These are phyloP conservation scores for Bombardia bombarda DNA, from an alignment of 495 filamentous ascomycete genomes.

Conservation along the genomic window DNA sequence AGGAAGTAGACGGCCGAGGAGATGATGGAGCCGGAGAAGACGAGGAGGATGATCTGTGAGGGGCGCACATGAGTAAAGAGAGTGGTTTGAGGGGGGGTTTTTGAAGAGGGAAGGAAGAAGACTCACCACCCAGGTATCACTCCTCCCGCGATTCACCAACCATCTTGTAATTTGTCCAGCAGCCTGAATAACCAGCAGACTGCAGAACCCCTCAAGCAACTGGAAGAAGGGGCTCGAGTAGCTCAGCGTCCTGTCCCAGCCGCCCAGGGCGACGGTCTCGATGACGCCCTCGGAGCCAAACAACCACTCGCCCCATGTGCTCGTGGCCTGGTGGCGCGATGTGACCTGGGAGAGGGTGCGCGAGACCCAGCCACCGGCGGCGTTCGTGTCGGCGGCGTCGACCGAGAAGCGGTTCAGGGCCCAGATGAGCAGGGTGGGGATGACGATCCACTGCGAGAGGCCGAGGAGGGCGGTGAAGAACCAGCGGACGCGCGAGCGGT, in stretches of 20 bases:
- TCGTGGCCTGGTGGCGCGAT: constrained; percentile 47
- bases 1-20: constrained; percentile 94
- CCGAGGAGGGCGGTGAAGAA: constrained; percentile 55
- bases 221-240: constrained; percentile 97
- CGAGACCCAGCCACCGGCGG: constrained; percentile 80
- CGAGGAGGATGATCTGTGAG: constrained; percentile 72
- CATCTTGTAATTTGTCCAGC: constrained; percentile 91
- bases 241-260: constrained; percentile 81
- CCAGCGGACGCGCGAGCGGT: constrained; percentile 65
- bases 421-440: constrained; percentile 83
- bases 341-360: constrained; percentile 58
- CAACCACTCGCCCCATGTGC: constrained; percentile 67
- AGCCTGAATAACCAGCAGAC: constrained; percentile 88
- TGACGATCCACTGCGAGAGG: constrained; percentile 74
- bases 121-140: constrained; percentile 95
- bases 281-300: constrained; percentile 73
- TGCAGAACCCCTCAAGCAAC: constrained; percentile 91
- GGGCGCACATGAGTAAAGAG: constrained; percentile 1
- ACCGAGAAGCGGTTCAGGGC: constrained; percentile 88
- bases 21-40: constrained; percentile 81
- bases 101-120: neutral
- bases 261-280: constrained; percentile 69
- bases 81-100: neutral
- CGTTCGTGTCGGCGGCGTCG: constrained; percentile 62
- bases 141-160: constrained; percentile 83